Evolutionary conservation across 2,329 filamentous ascomycete species (phyloP).

Genomic region (Akanthomyces muscarius): DNA sequence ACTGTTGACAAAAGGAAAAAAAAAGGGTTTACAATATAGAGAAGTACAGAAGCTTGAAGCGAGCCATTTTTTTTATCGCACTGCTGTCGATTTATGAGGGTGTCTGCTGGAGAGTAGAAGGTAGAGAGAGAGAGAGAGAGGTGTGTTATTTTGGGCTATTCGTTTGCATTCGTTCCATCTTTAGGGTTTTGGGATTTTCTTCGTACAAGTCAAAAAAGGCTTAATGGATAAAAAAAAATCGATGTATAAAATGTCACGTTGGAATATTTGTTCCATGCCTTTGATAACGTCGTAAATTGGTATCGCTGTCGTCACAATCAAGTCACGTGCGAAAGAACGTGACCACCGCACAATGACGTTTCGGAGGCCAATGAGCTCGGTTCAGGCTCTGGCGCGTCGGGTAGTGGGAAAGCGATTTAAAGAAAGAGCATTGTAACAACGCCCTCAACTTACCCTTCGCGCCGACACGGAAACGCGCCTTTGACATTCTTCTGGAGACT

Average conservation of each 20-base stretch:
- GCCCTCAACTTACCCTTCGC: background rate
- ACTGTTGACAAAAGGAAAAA: background rate
- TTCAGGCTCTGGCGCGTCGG: background rate
- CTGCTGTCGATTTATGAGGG: background rate
- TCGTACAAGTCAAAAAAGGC: background rate
- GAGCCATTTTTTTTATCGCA: background rate
- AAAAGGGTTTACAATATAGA: background rate
- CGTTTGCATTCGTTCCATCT: background rate
- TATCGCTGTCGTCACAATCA: background rate
- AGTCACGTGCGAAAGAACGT: background rate
- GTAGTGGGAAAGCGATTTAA: background rate
- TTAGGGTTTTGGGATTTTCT: background rate
- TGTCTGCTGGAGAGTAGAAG: background rate
- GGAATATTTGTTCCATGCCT: no score
- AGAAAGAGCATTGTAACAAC: background rate
- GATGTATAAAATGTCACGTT: no score
- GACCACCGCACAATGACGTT: background rate
- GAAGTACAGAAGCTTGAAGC: background rate
- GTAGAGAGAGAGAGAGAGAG: background rate
- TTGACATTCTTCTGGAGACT: background rate
- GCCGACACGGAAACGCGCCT: background rate
- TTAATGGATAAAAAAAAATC: background rate
- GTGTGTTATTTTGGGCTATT: background rate
- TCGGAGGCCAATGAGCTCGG: background rate
- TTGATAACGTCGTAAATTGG: no score